A percentile compares a stretch with the other conserved stretches of the same genome.
phyloP scores from a whole-genome alignment of 257 asterid genomes.

The Cruciata laevipes region DNA sequence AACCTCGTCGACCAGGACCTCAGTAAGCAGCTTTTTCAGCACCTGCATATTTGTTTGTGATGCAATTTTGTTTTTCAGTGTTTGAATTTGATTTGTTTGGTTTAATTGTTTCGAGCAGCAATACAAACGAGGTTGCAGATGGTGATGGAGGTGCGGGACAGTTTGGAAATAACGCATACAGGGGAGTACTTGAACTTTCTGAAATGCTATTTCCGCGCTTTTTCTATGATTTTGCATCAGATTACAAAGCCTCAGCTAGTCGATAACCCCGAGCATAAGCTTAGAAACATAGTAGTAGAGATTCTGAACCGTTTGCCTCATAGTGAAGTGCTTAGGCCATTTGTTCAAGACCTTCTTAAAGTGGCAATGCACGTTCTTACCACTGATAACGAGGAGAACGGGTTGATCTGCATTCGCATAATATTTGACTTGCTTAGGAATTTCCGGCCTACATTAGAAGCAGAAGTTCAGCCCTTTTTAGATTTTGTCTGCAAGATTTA shows the following conservation, averaged over 20 bases:
- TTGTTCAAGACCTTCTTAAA: conserved; percentile 89
- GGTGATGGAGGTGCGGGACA: conserved; percentile 98
- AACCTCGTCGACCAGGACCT: conserved; percentile 69
- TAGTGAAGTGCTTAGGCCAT: conserved; percentile 93
- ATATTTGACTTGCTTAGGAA: conserved; percentile 95
- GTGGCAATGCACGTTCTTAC: conserved; percentile 97
- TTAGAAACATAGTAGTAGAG: conserved; percentile 77
- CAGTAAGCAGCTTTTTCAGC: conserved; percentile 32
- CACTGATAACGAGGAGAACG: conserved; percentile 89
- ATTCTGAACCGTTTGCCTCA: conserved; percentile 97
- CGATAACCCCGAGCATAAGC: conserved; percentile 91
- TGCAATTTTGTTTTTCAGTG: not conserved
- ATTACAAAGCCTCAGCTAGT: conserved; percentile 82
- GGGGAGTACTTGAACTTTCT: conserved; percentile 96
- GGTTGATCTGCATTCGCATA: conserved; percentile 87
- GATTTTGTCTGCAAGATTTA: conserved; percentile 97
- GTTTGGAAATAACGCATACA: conserved; percentile 97
- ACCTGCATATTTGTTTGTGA: not conserved
- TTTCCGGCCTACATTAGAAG: conserved; percentile 83
- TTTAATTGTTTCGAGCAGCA: conserved; percentile 41
- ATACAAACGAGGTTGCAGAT: conserved; percentile 80
- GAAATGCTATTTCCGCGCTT: conserved; percentile 85
- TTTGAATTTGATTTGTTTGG: not conserved
- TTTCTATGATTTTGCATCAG: conserved; percentile 63
- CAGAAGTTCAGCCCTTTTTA: conserved; percentile 96